Base-by-base conservation (phyloP, 1,139 yeast genomes). In the Pichia sp. region DNA sequence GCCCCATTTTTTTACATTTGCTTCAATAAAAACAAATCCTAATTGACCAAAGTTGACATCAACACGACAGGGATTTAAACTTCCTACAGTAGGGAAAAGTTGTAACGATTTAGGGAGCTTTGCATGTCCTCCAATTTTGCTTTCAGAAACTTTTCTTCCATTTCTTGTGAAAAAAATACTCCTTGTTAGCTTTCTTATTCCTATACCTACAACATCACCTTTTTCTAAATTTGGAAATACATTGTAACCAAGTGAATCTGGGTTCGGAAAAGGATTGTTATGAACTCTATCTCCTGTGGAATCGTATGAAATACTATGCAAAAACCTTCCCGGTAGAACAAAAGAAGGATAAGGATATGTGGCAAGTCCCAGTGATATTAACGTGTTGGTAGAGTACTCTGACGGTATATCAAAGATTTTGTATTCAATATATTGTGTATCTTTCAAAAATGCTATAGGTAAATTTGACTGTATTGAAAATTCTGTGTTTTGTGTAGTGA, bases 381-480 rank as follows among this genome's bases (percentile, higher is more conserved):
- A 11, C 2, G 59, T 51, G 2, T 30, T 36, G 0, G 43, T 38
- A 5, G 18, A 30, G 11, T 40, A 44, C 0, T 83, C 78, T 41
- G 77, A 70, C 7, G 85, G 88, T 14, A 78, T 56, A 47, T 63
- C 68, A 56, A 72, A 79, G 5, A 81, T 64, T 53, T 91, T 91
- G 38, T 81, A 77, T 60, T 91, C 98, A 66, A 83, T 86, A 63
- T 91, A 91, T 59, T 88, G 89, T 2, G 86, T 94, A 44, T 88
- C 95, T 58, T 86, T 88, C 4, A 34, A 37, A 10, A 74, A 73
- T 15, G 96, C 96, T 11, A 91, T 72, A 0, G 98, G 97, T 46
- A 88, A 65, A 60, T 88, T 91, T 2, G 96, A 79, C 59, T 79
- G 88, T 8, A 83, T 71, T 11, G 93, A 83, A 47, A 93, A 78